phyloP scores from a whole-genome alignment of 1,139 yeast genomes.

The Debaryomyces psychrophilus region DNA sequence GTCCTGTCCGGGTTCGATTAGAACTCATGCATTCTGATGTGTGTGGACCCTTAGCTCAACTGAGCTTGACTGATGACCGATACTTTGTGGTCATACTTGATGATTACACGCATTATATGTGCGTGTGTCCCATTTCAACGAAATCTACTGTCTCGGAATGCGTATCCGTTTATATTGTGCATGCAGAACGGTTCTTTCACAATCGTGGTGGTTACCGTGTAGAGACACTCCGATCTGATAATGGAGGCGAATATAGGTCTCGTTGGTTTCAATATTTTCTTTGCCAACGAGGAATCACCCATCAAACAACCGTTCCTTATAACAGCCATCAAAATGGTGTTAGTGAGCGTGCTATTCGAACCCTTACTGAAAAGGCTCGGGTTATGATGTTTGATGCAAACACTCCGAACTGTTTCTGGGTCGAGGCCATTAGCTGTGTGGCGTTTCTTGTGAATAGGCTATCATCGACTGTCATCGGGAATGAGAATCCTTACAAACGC shows the following conservation, averaged over 20 bases:
- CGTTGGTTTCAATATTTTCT: not conserved
- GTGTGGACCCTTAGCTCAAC: not conserved
- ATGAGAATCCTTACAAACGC: not conserved
- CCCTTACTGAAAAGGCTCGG: not conserved
- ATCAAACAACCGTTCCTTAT: not conserved
- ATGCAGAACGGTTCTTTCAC: not conserved
- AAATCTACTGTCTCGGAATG: not conserved
- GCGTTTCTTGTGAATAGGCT: not conserved
- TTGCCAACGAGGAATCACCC: not conserved
- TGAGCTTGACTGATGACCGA: not conserved
- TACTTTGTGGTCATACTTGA: not conserved
- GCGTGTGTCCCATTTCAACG: not conserved
- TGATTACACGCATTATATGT: not conserved
- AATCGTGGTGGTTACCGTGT: not conserved
- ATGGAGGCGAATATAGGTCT: not conserved
- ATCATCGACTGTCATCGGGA: not conserved
- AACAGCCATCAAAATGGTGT: not conserved
- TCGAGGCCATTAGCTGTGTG: not conserved
- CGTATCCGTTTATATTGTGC: not conserved
- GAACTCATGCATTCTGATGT: conserved; percentile 2
- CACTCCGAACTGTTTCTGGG: not conserved
- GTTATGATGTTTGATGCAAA: not conserved
- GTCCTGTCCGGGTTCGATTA: not conserved
- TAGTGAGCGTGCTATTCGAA: conserved; percentile 1
- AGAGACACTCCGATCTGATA: not conserved